These are phyloP conservation scores for Puccinia sorghi DNA, from an alignment of 1,284 basidiomycete species.

Conservation along the genomic window DNA sequence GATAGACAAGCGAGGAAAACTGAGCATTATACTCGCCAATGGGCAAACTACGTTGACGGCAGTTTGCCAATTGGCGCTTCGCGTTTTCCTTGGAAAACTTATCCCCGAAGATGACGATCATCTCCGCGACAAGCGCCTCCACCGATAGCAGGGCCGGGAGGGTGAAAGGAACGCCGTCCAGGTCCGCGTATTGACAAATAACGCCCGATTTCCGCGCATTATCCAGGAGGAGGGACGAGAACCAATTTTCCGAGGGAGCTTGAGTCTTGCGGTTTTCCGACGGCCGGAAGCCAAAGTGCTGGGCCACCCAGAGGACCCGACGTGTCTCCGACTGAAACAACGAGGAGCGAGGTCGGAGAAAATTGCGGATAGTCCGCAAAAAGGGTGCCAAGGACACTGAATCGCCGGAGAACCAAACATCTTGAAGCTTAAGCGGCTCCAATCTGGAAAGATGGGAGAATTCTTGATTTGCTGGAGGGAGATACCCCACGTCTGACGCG, in stretches of 20 bases:
- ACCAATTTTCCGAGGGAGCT: conserved; percentile 7
- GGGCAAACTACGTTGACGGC: neutral
- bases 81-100: neutral
- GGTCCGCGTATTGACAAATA: neutral
- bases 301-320: neutral
- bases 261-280: neutral
- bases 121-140: neutral
- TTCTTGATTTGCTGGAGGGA: neutral
- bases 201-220: neutral
- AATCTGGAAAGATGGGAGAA: neutral
- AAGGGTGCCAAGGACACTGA: neutral
- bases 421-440: neutral
- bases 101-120: conserved; percentile 6
- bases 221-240: neutral
- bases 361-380: neutral
- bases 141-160: neutral
- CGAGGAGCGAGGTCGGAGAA: neutral
- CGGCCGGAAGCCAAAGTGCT: neutral
- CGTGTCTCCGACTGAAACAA: neutral
- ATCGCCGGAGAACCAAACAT: conserved; percentile 10
- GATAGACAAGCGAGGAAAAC: neutral
- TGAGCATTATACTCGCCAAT: conserved; percentile 17
- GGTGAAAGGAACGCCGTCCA: neutral
- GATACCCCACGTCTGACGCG: neutral
- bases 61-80: neutral